Evolutionary conservation across 805 yeast species (phyloP), one percentile per base, ranked within the genome.

Genomic region (Aciculoconidium aculeatum): DNA sequence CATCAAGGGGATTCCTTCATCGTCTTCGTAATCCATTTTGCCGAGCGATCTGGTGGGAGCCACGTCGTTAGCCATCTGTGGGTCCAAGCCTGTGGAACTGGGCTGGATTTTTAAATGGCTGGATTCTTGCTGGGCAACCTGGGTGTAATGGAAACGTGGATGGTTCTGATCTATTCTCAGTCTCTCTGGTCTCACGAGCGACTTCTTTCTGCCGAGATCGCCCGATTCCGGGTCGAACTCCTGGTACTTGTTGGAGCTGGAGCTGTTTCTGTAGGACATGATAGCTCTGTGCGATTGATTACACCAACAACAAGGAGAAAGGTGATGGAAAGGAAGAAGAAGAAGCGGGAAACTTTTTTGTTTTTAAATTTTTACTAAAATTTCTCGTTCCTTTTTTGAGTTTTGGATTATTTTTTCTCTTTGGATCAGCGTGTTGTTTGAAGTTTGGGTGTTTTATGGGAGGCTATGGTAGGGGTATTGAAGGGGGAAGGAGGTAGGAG

Each of bases 101-200:
- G 92, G 86, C 42, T 69, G 74, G 21, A 83, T 78, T 31, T 64
- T 65, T 37, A 84, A 55, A 42, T 77, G 77, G 32, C 65, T 70
- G 8, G 75, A 63, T 45, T 80, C 78, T 37, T 78, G 79, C 23
- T 77, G 72, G 2, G 85, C 77, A 21, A 77, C 77, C 42, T 80
- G 86, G 9, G 82, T 70, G 53, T 85, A 86, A 53, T 82, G 86
- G 55, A 67, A 82, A 34, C 79, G 75, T 3, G 90, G 92, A 50
- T 83, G 82, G 30, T 68, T 70, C n/a, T 72, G 75, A 43, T 75
- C 67, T 39, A 75, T 70, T 30, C 66, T 45, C 21, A 81, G 77
- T 42, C 97, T 73, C 48, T 90, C 97, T 3, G 94, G 94, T 37
- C 85, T 71, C 17, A 90, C 81, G 37, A 90, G 62, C 1, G 96